Base-by-base conservation (phyloP, 257 asterid genomes). In the Thymus quinquecostatus region DNA sequence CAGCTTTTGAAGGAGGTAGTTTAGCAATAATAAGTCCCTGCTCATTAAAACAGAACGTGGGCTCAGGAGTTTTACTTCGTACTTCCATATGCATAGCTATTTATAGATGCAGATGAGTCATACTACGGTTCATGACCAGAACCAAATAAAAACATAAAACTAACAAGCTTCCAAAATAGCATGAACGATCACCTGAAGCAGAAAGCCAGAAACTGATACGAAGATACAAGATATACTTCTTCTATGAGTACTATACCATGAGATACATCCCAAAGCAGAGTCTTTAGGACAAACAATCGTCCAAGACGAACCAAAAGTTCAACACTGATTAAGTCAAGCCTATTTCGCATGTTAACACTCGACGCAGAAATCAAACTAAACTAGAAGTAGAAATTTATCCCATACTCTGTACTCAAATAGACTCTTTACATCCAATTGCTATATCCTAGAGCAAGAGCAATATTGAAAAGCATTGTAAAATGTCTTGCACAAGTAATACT, bases 1-100 rank as follows among this genome's bases (percentile, higher is more conserved):
- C 83, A 54, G 4, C 54, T 30, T 51, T 82, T 21, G 85, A 60
- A 43, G 85, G 81, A 64, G 90, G 85, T 51, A 80, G 3, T 66
- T 85, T 85, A 2, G 90, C 84, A 57, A 85, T 71, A 63, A 85
- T 82, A 65, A 85, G 75, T 44, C 90, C 90, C 90, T 85, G 86
- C 44, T 51, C 11, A 78, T 59, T 34, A 43, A 61, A 57, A 67
- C 33, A 45, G 53, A 57, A 28, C 43, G 55, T 50, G 60, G 43
- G 68, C 32, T 64, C 40, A 48, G 30, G 61, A 57, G 32, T 45
- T 70, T 64, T 57, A 33, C 32, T 66, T 66, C 67, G 64, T 40
- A 43, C 45, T 56, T 11, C 33, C 64, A 62, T 59, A 55, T 54
- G 47, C 40, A 59, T 8, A 7, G 44, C 10, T 21, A 44, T 27